Evolutionary conservation across 164 flowering plant genomes (phyloP), one percentile per base, ranked within the genome.

Genomic region (Amborella trichopoda): DNA sequence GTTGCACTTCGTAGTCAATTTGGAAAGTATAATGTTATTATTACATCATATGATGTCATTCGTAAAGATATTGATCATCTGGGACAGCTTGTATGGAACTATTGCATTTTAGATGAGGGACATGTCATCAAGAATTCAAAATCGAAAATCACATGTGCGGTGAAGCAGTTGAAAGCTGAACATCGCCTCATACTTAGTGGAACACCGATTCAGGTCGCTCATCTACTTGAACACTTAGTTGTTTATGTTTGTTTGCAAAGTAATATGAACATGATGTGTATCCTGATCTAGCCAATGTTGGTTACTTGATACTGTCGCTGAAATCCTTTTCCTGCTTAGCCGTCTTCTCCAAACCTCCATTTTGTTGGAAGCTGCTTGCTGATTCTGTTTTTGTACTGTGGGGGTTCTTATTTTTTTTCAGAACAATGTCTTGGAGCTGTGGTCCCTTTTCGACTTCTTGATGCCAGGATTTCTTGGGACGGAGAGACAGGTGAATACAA

Each of bases 381-480:
- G 10, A 5, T 8, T 1, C 1, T 37, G 36, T 32, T 37, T n/a
- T 37, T 21, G 1, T 18, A 37, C 10, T 37, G 2, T 32, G 36
- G 36, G 11, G 24, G 12, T 17, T 50, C 54, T 26, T n/a, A 23
- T 53, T n/a, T 49, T 3, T 55, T 66, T 71, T 72, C 95, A 85
- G 95, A 93, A 88, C 47, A 93, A 93, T 52, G 68, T 88, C 46
- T 71, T 87, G 81, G 99, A 93, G 61, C 55, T 93, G 43, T 93
- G 99, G 96, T 93, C 99, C 46, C 94, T 93, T 50, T 93, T 93
- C 71, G 96, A 93, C 76, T 93, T 88, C 69, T 68, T 93, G 39
- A 93, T 93, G 99, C 99, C 99, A 6, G 99, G 95, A 20, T 93
- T 93, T 72, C 96, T 93, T 50, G 99, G 99, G 55, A 82, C 95